These are phyloP conservation scores for Eremothecium sinecaudum DNA, from an alignment of 1,139 yeast species.

Conservation along the genomic window DNA sequence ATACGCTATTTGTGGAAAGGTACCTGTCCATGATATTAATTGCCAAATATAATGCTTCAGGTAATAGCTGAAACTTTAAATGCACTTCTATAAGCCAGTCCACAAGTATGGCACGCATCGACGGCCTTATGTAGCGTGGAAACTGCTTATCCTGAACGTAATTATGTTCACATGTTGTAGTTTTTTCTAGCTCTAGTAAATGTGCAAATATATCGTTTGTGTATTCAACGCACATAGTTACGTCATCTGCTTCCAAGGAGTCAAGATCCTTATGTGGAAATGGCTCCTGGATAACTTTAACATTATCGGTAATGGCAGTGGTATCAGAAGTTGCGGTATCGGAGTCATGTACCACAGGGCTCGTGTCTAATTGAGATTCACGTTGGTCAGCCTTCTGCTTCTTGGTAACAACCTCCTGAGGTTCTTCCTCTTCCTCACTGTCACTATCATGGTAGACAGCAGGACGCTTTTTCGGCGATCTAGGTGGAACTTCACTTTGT, in stretches of 20 bases:
- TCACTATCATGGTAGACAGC: conserved; percentile 4
- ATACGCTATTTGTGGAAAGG: conserved; percentile 67
- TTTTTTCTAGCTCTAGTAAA: conserved; percentile 57
- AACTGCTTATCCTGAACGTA: conserved; percentile 37
- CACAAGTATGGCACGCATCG: conserved; percentile 78
- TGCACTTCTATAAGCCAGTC: conserved; percentile 96
- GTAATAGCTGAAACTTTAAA: conserved; percentile 69
- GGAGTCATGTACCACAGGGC: too few species aligned
- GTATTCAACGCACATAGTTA: conserved; percentile 86
- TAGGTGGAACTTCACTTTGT: too few species aligned
- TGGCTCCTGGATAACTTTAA: not conserved
- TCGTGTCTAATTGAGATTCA: conserved; percentile 1
- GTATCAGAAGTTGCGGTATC: not conserved
- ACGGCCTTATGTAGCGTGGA: conserved; percentile 61
- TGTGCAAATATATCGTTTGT: conserved; percentile 75
- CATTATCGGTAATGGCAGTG: not conserved
- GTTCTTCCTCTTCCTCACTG: not conserved
- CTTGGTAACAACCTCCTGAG: not conserved
- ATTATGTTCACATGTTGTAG: conserved; percentile 65
- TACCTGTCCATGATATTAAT: conserved; percentile 86
- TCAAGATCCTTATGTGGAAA: conserved; percentile 46
- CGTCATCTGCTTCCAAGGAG: conserved; percentile 74
- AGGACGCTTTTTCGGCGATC: not conserved
- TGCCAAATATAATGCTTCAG: conserved; percentile 81
- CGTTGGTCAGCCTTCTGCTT: not conserved